Evolutionary conservation across 768 basidiomycete species (phyloP), one percentile per base, ranked within the genome.

Genomic region (Leucosporidium scottii): DNA sequence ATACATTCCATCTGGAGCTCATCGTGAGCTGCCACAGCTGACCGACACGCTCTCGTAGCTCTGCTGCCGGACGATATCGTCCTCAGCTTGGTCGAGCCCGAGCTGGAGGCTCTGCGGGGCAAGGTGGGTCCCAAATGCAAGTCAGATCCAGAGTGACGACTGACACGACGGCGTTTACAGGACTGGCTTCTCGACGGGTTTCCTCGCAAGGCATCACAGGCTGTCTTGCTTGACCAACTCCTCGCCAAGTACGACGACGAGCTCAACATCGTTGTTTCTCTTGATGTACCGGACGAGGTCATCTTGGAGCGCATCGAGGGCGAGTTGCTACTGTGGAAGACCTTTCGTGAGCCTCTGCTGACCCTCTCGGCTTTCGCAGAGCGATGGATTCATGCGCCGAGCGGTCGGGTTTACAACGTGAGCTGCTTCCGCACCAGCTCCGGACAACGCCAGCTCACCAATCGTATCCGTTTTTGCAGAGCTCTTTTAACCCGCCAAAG

Each of bases 111-210:
- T 79, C 90, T 69, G 60, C 82, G 61, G 44, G 67, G 53, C 34
- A 61, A 62, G 28, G 73, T 65, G 49, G 12, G 68, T 44, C 30
- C 30, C 12, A 21, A 23, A 15, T 25, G 44, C 30, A 12, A 5
- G 48, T 54, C 23, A 59, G 47, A 25, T n/a, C 15, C 44, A 20
- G 54, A 27, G 57, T 10, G 25, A 47, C 4, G 17, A 67, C 54
- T 55, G 27, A 55, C 54, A 1, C 13, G 17, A 15, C 64, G 62
- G 12, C 39, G 23, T 55, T 23, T 48, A 28, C 68, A 92, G 89
- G 87, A 89, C 75, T 93, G 92, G 92, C 88, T 94, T 70, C 78
- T 93, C 54, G 93, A 94, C 72, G 93, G 93, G 34, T 93, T 94
- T 75, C 93, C 93, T 61, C 86, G 92, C 48, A 94, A 91, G 17